Evolutionary conservation across 257 asterid genomes (phyloP).

Genomic region (Scutellaria baicalensis): DNA sequence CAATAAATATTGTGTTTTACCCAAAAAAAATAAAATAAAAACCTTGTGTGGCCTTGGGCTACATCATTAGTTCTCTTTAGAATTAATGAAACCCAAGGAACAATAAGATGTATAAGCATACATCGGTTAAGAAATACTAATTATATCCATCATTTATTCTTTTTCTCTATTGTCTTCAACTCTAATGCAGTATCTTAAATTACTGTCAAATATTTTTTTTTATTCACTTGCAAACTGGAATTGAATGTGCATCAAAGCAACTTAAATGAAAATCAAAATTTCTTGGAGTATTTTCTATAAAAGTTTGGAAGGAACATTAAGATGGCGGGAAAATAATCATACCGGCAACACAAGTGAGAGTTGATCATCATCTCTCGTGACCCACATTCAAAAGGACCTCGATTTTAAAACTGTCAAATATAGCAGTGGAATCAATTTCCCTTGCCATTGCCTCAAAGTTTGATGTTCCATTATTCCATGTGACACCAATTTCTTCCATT

Average conservation of each 20-base stretch:
- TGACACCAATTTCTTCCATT: conserved; percentile 46
- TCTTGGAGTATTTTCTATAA: background rate
- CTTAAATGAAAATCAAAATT: background rate
- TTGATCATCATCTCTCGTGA: conserved; percentile 36
- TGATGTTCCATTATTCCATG: conserved; percentile 19
- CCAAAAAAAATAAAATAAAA: background rate
- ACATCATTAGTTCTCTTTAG: background rate
- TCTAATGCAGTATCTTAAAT: background rate
- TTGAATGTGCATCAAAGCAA: background rate
- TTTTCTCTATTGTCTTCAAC: background rate
- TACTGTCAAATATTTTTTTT: background rate
- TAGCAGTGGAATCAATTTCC: conserved; percentile 35
- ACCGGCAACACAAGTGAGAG: conserved; percentile 62
- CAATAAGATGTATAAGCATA: background rate
- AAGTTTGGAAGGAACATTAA: background rate
- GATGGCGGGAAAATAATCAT: conserved; percentile 1
- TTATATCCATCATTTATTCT: background rate
- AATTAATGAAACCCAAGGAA: background rate
- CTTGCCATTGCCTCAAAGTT: conserved; percentile 42
- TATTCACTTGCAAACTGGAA: background rate
- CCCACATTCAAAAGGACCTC: conserved; percentile 71
- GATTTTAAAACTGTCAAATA: conserved; percentile 42
- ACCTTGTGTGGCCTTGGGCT: background rate
- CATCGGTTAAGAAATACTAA: background rate
- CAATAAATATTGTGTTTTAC: too few species aligned